A percentile compares a stretch with the other conserved stretches of the same genome.
Evolutionary conservation across 2,329 filamentous ascomycete species (phyloP).

Genomic region (Botrytis elliptica): DNA sequence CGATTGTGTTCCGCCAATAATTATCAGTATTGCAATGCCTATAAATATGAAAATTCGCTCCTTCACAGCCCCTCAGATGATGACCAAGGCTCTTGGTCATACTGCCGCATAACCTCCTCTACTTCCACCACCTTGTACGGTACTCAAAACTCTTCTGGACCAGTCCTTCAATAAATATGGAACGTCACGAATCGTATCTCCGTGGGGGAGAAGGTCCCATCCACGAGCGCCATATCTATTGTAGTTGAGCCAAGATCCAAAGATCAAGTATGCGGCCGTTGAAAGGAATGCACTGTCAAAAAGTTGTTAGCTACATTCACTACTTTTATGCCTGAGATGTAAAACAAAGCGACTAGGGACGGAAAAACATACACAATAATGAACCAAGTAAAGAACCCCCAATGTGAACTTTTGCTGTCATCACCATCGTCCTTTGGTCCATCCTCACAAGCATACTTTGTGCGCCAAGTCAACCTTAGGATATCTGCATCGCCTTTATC

Average conservation of each 20-base stretch:
- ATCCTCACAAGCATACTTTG: conserved; percentile 79
- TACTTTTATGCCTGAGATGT: not conserved
- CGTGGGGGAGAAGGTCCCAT: conserved; percentile 92
- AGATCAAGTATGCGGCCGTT: conserved; percentile 88
- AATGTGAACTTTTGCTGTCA: conserved; percentile 53
- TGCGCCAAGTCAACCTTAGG: conserved; percentile 78
- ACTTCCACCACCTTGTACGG: conserved; percentile 77
- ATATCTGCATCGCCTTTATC: conserved; percentile 58
- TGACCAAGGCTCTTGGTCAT: conserved; percentile 22
- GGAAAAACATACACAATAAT: conserved; percentile 72
- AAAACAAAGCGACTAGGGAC: not conserved
- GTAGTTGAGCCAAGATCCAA: conserved; percentile 98
- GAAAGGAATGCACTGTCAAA: conserved; percentile 74
- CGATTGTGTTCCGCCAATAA: not conserved
- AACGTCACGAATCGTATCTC: conserved; percentile 86
- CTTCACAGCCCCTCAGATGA: not conserved
- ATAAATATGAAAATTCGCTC: not conserved
- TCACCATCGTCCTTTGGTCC: conserved; percentile 45
- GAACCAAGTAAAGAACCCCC: conserved; percentile 98
- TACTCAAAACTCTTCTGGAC: conserved; percentile 74
- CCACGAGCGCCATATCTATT: conserved; percentile 92
- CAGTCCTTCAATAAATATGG: conserved; percentile 93
- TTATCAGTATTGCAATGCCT: not conserved
- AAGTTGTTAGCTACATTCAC: conserved; percentile 18
- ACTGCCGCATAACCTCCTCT: conserved; percentile 95